A percentile compares a stretch with the other conserved stretches of the same genome.
Conservation (phyloP, 2,329 filamentous ascomycete genomes). For the Escovopsis sp. region DNA sequence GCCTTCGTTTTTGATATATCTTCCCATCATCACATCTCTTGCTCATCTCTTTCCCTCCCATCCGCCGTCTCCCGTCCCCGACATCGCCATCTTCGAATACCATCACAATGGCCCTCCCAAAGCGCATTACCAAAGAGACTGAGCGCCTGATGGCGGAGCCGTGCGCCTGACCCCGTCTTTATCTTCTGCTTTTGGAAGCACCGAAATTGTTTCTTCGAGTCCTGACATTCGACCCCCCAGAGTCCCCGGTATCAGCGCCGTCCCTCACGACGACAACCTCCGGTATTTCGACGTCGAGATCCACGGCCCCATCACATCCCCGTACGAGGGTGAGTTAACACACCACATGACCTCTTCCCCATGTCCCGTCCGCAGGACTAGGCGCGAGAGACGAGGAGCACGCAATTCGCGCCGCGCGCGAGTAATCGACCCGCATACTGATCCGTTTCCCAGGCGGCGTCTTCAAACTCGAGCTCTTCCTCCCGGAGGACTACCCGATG, state of each 20-base stretch:
- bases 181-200: constrained; percentile 3
- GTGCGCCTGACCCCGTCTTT: constrained; percentile 36
- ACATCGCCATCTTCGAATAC: too few relatives aligned
- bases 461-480: constrained; percentile 93
- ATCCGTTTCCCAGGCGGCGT: constrained; percentile 43
- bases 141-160: constrained; percentile 94
- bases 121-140: constrained; percentile 97
- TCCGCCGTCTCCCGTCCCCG: background rate
- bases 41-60: background rate
- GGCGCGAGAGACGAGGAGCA: background rate
- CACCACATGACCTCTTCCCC: background rate
- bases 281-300: constrained; percentile 98
- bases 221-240: constrained; percentile 30
- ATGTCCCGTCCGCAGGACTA: background rate
- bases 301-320: constrained; percentile 79
- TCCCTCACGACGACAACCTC: constrained; percentile 93
- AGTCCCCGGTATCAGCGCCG: constrained; percentile 87
- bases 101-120: constrained; percentile 58
- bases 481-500: constrained; percentile 99
- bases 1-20: too few relatives aligned
- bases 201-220: background rate
- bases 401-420: background rate
- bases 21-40: too few relatives aligned
- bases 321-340: constrained; percentile 65
- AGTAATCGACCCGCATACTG: background rate